phyloP scores from a whole-genome alignment of 768 basidiomycete genomes.

The Mycena indigotica region DNA sequence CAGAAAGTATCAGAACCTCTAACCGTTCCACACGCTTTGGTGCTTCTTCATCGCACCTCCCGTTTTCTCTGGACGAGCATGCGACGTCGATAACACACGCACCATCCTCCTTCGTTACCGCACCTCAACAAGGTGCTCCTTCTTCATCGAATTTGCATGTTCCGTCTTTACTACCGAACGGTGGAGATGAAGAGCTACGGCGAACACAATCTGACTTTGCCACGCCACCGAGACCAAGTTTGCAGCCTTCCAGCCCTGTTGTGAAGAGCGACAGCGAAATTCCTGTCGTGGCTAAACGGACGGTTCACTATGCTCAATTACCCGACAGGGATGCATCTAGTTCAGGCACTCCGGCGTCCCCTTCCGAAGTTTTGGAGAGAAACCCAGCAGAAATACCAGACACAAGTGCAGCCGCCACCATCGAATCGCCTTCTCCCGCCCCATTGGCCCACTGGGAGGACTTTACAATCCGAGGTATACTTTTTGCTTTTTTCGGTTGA shows the following conservation, averaged over 20 bases:
- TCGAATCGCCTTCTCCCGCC: constrained; percentile 24
- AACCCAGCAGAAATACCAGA: constrained; percentile 55
- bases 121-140: background rate
- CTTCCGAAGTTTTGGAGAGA: constrained; percentile 67
- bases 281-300: constrained; percentile 28
- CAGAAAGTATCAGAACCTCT: constrained; percentile 21
- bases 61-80: background rate
- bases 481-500: background rate
- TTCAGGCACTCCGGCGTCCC: constrained; percentile 45
- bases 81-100: background rate
- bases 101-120: constrained; percentile 9
- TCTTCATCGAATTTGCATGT: background rate
- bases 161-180: background rate
- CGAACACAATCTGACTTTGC: constrained; percentile 14
- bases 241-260: background rate
- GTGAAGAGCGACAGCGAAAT: constrained; percentile 21
- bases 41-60: constrained; percentile 7
- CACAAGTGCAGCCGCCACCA: constrained; percentile 66
- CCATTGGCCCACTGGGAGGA: constrained; percentile 49
- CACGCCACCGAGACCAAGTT: background rate
- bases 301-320: constrained; percentile 43
- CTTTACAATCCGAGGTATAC: constrained; percentile 73
- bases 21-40: constrained; percentile 10
- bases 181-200: constrained; percentile 1
- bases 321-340: constrained; percentile 3